These are phyloP conservation scores for Dendrobium officinale DNA, from an alignment of 106 monocot species.

Conservation along the genomic window DNA sequence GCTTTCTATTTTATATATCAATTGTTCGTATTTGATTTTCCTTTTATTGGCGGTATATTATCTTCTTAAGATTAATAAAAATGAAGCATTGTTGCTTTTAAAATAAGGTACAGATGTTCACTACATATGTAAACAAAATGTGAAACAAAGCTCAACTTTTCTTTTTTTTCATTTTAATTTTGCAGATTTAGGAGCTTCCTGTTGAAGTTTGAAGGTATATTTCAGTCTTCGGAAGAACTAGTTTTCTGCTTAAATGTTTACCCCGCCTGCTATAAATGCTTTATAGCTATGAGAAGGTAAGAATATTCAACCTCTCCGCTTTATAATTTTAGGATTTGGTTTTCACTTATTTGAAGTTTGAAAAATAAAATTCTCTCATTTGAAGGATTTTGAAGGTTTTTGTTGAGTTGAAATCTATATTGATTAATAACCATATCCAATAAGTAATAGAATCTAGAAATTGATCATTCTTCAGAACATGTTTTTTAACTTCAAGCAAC, in stretches of 20 bases:
- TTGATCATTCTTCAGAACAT: not conserved
- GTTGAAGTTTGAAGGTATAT: not conserved
- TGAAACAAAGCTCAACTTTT: not conserved
- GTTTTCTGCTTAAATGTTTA: slow-evolving; percentile 11
- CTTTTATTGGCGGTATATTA: not conserved
- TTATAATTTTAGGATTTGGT: not conserved
- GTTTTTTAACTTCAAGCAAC: not conserved
- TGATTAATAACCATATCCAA: too few species aligned
- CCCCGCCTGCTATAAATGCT: slow-evolving; percentile 19
- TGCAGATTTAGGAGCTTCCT: not conserved
- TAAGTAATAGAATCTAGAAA: not conserved
- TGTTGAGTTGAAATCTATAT: too few species aligned
- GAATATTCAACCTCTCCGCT: not conserved
- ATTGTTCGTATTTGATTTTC: not conserved
- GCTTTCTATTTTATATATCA: too few species aligned
- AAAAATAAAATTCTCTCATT: not conserved
- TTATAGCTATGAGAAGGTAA: slow-evolving; percentile 28
- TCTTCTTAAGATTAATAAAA: not conserved
- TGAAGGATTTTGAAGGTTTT: not conserved
- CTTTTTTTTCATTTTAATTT: not conserved
- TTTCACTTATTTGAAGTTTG: not conserved
- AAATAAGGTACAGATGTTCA: not conserved
- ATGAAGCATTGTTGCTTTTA: not conserved
- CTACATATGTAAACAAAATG: not conserved
- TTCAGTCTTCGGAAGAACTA: not conserved